These are phyloP conservation scores for Debaryomycetaceae sp. DNA, from an alignment of 1,139 yeast genomes.

Conservation along the genomic window DNA sequence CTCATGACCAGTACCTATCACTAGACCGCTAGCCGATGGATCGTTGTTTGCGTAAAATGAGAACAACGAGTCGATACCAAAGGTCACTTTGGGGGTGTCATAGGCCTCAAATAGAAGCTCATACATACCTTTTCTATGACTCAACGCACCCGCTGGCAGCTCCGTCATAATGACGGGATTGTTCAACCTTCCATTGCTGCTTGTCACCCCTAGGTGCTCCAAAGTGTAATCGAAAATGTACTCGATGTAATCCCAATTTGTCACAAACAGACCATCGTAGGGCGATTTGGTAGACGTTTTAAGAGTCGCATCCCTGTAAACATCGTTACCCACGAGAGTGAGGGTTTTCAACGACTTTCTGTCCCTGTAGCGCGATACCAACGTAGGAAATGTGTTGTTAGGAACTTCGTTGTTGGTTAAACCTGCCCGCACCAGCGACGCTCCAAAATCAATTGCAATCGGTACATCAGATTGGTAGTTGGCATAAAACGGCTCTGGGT, in stretches of 20 bases:
- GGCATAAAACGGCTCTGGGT: conserved; percentile 49
- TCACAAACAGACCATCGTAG: conserved; percentile 79
- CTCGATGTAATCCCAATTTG: conserved; percentile 93
- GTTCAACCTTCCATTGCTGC: conserved; percentile 51
- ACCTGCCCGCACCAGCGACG: conserved; percentile 70
- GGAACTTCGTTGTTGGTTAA: conserved; percentile 54
- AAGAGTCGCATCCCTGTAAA: conserved; percentile 64
- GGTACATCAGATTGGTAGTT: conserved; percentile 59
- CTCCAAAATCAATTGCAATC: conserved; percentile 80
- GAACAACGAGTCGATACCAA: conserved; percentile 81
- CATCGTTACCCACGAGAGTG: conserved; percentile 81
- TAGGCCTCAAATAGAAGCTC: conserved; percentile 84
- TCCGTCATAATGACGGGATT: conserved; percentile 87
- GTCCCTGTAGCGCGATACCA: conserved; percentile 74
- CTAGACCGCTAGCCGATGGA: conserved; percentile 53
- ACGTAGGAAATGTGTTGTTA: conserved; percentile 62
- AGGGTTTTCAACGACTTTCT: conserved; percentile 62
- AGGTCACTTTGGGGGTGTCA: conserved; percentile 65
- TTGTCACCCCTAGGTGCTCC: conserved; percentile 67
- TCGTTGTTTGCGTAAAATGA: conserved; percentile 57
- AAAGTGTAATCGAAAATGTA: conserved; percentile 79
- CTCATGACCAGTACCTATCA: conserved; percentile 80
- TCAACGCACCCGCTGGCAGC: conserved; percentile 63
- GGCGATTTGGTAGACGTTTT: conserved; percentile 73
- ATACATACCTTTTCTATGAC: conserved; percentile 71